phyloP scores from a whole-genome alignment of 352 stramenopile species.

The Phytophthora foliorum region DNA sequence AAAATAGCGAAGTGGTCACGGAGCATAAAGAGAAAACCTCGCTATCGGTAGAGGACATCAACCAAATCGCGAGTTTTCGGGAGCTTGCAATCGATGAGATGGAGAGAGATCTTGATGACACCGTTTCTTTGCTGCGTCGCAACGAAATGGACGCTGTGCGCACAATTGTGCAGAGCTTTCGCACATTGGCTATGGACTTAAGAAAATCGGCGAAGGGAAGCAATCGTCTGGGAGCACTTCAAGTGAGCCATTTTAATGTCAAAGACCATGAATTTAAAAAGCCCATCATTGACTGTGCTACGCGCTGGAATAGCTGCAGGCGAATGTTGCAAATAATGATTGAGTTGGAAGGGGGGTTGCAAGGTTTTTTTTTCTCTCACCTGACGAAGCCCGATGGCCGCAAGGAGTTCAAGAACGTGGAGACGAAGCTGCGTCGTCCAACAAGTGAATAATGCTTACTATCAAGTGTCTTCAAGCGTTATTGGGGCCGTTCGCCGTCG shows the following conservation, averaged over 20 bases:
- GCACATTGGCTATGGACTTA: slow-evolving; percentile 21
- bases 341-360: neutral
- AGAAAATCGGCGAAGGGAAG: slow-evolving; percentile 19
- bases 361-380: neutral
- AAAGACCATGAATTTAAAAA: neutral
- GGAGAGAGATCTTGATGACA: slow-evolving; percentile 3
- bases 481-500: slow-evolving; percentile 2
- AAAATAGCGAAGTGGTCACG: neutral
- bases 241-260: neutral
- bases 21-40: slow-evolving; percentile 13
- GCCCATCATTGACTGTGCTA: slow-evolving; percentile 5
- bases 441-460: slow-evolving; percentile 2
- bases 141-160: slow-evolving; percentile 14
- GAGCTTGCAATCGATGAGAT: slow-evolving; percentile 6
- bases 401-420: slow-evolving; percentile 12
- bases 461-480: slow-evolving; percentile 10
- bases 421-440: slow-evolving; percentile 1
- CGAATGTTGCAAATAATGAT: slow-evolving; percentile 11
- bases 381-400: slow-evolving; percentile 2
- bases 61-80: neutral
- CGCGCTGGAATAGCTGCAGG: slow-evolving; percentile 19
- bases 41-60: slow-evolving; percentile 7
- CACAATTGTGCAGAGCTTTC: slow-evolving; percentile 22
- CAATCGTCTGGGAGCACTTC: neutral
- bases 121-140: neutral